Evolutionary conservation across 495 filamentous ascomycete genomes (phyloP).

Genomic region (Hypoxylon lenormandii): DNA sequence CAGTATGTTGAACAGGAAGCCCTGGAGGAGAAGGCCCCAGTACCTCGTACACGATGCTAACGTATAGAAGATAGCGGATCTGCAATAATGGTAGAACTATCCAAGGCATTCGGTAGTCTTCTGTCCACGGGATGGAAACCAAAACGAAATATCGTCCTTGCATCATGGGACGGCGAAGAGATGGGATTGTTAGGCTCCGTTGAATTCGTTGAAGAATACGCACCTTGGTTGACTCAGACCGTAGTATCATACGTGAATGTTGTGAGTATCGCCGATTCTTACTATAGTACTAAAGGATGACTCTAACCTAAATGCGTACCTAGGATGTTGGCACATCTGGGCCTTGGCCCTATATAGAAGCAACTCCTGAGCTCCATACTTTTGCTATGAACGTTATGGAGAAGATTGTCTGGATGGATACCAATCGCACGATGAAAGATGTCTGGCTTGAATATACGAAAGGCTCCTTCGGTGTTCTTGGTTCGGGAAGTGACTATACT

Average conservation of each 20-base stretch:
- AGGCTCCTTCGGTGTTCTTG: slow-evolving; percentile 68
- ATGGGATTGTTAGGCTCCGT: slow-evolving; percentile 86
- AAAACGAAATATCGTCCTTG: slow-evolving; percentile 83
- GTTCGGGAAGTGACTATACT: slow-evolving; percentile 87
- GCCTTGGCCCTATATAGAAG: slow-evolving; percentile 71
- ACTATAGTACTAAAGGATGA: no score
- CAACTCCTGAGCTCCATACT: slow-evolving; percentile 80
- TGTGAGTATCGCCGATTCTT: slow-evolving; percentile 17
- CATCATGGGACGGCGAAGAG: slow-evolving; percentile 88
- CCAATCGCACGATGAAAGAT: slow-evolving; percentile 76
- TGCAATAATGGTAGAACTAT: slow-evolving; percentile 82
- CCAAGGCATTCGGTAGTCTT: slow-evolving; percentile 80
- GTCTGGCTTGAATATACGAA: slow-evolving; percentile 73
- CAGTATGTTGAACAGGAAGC: slow-evolving; percentile 41
- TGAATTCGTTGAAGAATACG: slow-evolving; percentile 88
- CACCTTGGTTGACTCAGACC: slow-evolving; percentile 78
- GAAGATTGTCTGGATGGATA: slow-evolving; percentile 77
- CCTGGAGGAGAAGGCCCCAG: not conserved
- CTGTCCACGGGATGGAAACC: slow-evolving; percentile 81
- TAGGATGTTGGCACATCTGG: slow-evolving; percentile 79
- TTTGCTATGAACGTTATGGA: slow-evolving; percentile 73
- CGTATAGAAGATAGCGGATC: slow-evolving; percentile 70
- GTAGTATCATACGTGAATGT: slow-evolving; percentile 88
- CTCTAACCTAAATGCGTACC: not conserved
- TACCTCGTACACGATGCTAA: not conserved